A percentile compares a stretch with the other conserved stretches of the same genome.
These are phyloP conservation scores for Colletotrichum sp. DNA, from an alignment of 2,329 filamentous ascomycete genomes.

Conservation along the genomic window DNA sequence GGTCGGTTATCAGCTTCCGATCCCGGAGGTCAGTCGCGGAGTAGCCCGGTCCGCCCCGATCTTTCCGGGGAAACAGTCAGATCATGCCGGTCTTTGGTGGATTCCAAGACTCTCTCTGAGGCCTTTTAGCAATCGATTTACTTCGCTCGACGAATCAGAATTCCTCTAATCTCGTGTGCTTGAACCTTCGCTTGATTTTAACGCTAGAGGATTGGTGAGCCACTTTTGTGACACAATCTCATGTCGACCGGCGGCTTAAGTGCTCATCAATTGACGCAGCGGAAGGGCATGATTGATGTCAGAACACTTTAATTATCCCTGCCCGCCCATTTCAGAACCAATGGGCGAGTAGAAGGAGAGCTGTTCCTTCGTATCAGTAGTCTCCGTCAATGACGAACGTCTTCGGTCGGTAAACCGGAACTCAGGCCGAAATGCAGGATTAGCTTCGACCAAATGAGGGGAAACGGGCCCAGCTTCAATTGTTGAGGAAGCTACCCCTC, in stretches of 20 bases:
- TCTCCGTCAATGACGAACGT: background rate
- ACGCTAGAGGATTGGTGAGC: background rate
- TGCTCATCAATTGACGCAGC: background rate
- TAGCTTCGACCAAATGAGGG: conserved; percentile 14
- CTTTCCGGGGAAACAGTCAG: background rate
- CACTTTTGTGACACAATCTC: background rate
- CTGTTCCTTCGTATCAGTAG: background rate
- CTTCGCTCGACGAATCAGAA: background rate
- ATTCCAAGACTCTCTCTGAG: background rate
- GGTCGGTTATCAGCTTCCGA: background rate
- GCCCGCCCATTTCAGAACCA: background rate
- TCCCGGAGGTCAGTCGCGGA: background rate
- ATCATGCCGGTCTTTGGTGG: background rate
- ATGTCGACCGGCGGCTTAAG: background rate
- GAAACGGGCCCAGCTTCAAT: background rate
- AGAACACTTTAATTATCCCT: background rate
- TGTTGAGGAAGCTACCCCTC: background rate
- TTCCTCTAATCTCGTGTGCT: background rate
- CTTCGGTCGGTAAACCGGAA: background rate
- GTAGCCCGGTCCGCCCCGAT: background rate
- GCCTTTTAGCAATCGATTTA: background rate
- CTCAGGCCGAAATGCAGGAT: conserved; percentile 1
- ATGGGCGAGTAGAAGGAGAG: background rate
- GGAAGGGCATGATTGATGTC: background rate
- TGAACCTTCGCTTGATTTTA: background rate